Evolutionary conservation across 768 basidiomycete genomes (phyloP), one percentile per base, ranked within the genome.

Genomic region (Leccinum uliginosum): DNA sequence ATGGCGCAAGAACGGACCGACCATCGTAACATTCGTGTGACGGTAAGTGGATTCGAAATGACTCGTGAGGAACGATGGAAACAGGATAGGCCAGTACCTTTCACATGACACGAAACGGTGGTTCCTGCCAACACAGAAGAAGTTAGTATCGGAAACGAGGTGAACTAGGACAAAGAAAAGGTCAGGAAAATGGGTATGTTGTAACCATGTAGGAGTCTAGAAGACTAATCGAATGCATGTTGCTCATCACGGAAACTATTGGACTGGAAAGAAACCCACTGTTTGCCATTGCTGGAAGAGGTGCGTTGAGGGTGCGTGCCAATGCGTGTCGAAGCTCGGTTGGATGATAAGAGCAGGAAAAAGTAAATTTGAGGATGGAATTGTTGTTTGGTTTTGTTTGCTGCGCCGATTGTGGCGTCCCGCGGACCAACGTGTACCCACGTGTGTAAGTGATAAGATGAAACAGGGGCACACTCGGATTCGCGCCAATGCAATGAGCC

Each of bases 221-320:
- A 92, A 92, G 91, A 95, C 91, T 94, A 95, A 95, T 94, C 93
- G 87, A 69, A 80, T 80, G 73, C 80, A 73, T 72, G 73, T 75
- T 82, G 80, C 80, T 84, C 86, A 85, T 80, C 74, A 74, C 52
- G 15, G 38, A 6, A 55, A 59, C 60, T 21, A 9, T 38, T 2
- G 47, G 54, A 19, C 43, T 40, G 3, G 32, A 46, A 34, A 51
- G 12, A 19, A 40, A 59, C 65, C 19, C 47, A 67, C 66, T 57
- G 50, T 50, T 53, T 40, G 15, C 19, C 6, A 27, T 55, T 51
- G 6, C n/a, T 12, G 11, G 17, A 34, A 50, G 30, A 8, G 29
- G 21, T 30, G 34, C 4, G 9, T 12, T 23, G 11, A 24, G 34
- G 24, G 19, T 43, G 45, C 35, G 47, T 26, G 47, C 29, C 10